Percentiles rank a stretch among this genome's conserved stretches.
These are phyloP conservation scores for Fusarium tricinctum DNA, from an alignment of 2,329 filamentous ascomycete genomes.

Conservation along the genomic window DNA sequence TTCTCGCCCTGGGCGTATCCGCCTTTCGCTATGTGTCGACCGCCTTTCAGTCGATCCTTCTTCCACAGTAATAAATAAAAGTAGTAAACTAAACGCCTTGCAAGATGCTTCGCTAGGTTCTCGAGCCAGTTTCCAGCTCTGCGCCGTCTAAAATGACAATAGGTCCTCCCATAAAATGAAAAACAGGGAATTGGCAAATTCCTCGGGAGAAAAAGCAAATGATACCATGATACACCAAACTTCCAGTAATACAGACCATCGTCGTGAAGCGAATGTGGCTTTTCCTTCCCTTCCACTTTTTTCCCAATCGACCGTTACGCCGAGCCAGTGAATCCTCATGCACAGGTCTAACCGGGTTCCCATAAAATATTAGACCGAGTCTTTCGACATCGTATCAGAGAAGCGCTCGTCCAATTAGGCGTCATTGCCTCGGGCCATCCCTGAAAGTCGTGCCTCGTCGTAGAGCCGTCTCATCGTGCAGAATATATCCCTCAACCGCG, in stretches of 20 bases:
- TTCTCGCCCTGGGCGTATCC: constrained; percentile 12
- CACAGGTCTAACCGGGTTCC: constrained; percentile 11
- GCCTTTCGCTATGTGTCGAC: constrained; percentile 23
- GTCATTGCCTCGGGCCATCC: constrained; percentile 8
- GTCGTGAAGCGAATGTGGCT: constrained; percentile 42
- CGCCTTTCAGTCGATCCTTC: constrained; percentile 19
- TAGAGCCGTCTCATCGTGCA: constrained; percentile 24
- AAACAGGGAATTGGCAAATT: constrained; percentile 8
- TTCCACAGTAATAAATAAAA: constrained; percentile 2
- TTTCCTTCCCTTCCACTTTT: constrained; percentile 25
- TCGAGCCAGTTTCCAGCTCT: constrained; percentile 38
- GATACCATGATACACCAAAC: constrained; percentile 20
- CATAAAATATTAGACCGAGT: constrained; percentile 22
- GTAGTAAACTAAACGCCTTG: constrained; percentile 32
- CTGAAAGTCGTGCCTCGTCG: constrained; percentile 14
- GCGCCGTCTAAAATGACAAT: constrained; percentile 42
- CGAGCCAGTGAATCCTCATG: constrained; percentile 38
- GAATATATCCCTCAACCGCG: constrained; percentile 34
- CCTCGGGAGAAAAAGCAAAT: constrained; percentile 18
- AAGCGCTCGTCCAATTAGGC: constrained; percentile 28
- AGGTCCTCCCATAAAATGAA: not conserved
- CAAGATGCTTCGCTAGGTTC: constrained; percentile 43
- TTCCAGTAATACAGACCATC: constrained; percentile 41
- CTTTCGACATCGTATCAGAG: constrained; percentile 32
- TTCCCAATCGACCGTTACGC: constrained; percentile 38